phyloP scores from a whole-genome alignment of 2,329 filamentous ascomycete species.

The Xylariaceae sp. region DNA sequence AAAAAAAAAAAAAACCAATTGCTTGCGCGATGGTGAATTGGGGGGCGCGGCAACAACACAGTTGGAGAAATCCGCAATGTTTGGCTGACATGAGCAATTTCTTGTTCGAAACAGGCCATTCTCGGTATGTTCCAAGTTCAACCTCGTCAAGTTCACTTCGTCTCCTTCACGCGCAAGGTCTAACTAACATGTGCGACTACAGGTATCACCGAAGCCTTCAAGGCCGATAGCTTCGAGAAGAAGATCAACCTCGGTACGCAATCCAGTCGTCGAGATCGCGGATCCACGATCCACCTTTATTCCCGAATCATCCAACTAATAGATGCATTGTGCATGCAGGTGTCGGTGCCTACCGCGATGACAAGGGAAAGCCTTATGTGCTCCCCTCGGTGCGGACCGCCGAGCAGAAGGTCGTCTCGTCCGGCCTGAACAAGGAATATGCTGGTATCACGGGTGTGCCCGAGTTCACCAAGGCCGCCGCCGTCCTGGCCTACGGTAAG shows the following conservation, averaged over 20 bases:
- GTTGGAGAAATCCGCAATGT: constrained; percentile 5
- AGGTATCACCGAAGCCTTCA: constrained; percentile 98
- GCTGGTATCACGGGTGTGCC: constrained; percentile 95
- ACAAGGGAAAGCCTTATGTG: constrained; percentile 96
- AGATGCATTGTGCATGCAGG: constrained; percentile 41
- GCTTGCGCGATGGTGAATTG: not conserved
- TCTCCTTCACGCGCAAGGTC: too few relatives aligned
- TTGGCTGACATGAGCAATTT: constrained; percentile 18
- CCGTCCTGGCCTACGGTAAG: constrained; percentile 81
- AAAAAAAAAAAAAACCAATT: too few relatives aligned
- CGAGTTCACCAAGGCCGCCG: constrained; percentile 88
- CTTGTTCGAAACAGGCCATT: constrained; percentile 55
- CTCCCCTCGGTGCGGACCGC: constrained; percentile 87
- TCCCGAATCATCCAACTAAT: constrained; percentile 6
- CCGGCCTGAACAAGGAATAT: constrained; percentile 91
- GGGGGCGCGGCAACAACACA: too few relatives aligned
- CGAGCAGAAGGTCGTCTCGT: constrained; percentile 77
- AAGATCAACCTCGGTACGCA: constrained; percentile 92
- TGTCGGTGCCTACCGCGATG: constrained; percentile 97
- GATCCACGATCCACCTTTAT: constrained; percentile 7
- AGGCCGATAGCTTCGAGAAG: constrained; percentile 85
- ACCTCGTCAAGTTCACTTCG: too few relatives aligned
- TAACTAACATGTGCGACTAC: not conserved
- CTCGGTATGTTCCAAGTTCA: constrained; percentile 51
- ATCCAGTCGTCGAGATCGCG: constrained; percentile 6